Evolutionary conservation across 768 basidiomycete genomes (phyloP), one percentile per base, ranked within the genome.

Genomic region (Leccinellum albellum): DNA sequence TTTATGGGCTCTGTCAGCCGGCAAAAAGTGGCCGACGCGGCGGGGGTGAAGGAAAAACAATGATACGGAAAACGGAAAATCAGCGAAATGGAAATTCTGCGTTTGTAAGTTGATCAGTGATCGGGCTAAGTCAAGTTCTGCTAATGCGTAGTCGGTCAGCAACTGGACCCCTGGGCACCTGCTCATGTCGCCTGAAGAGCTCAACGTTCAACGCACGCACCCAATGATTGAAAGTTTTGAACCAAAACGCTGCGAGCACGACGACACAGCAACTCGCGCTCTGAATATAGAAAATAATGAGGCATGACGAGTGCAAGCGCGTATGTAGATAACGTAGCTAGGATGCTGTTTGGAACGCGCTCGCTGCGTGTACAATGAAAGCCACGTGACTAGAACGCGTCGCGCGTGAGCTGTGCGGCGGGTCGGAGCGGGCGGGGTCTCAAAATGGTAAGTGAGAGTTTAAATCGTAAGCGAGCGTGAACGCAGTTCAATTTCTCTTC

Each of bases 351-450:
- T 14, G 10, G 29, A 57, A 57, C 28, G 57, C 58, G 20, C 44
- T 10, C 21, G 6, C 44, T 45, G 26, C 59, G 49, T 53, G 55
- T 1, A 20, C 46, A 5, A 40, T 4, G 24, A 32, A 9, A 3
- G 20, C 8, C 70, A 71, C 70, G 70, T 72, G 70, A 62, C 13
- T 20, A 4, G 5, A 47, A 65, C 72, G 68, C 70, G 70, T 70
- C 49, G 49, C 49, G 46, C 13, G 37, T 40, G n/a, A 61, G 62
- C 58, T 61, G 31, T 60, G 51, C 53, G 67, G 61, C 61, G 56
- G 49, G 63, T 72, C 70, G 72, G 70, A 72, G 63, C 57, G 23
- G 59, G 64, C 70, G 70, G 70, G 68, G 70, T 66, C 66, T 63
- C 9, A 57, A 73, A 71, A 70, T 61, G 62, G 58, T 20, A 64